Evolutionary conservation across 495 filamentous ascomycete genomes (phyloP).

Genomic region (Aspergillus taichungensis): DNA sequence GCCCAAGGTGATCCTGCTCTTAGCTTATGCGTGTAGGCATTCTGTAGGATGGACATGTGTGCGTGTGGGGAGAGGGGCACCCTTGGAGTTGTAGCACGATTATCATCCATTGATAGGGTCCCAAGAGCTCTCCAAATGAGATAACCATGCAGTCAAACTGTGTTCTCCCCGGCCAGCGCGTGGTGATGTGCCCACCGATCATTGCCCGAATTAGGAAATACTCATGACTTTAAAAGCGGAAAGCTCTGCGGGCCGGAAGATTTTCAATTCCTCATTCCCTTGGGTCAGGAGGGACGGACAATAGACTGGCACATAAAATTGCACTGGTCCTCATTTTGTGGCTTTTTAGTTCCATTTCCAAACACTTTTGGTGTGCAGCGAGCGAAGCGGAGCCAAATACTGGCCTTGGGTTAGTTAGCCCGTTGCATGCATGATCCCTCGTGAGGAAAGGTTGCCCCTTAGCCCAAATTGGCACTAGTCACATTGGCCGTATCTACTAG

Average conservation of each 20-base stretch:
- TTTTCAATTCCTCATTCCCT: conserved; percentile 1
- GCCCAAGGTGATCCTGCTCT: too few species aligned
- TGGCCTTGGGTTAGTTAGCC: too few species aligned
- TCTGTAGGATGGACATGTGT: not conserved
- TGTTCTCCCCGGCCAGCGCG: conserved; percentile 8
- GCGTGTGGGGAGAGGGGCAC: too few species aligned
- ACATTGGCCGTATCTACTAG: too few species aligned
- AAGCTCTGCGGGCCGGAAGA: conserved; percentile 9
- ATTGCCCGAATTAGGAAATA: conserved; percentile 15
- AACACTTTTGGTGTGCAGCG: too few species aligned
- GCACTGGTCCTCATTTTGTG: not conserved
- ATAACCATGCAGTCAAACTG: too few species aligned
- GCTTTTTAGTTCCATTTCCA: not conserved
- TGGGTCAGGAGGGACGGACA: conserved; percentile 1
- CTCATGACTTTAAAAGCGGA: conserved; percentile 8
- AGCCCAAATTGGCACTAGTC: too few species aligned
- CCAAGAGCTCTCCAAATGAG: too few species aligned
- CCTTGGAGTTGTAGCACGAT: not conserved
- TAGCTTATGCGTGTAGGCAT: not conserved
- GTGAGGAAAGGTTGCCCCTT: too few species aligned
- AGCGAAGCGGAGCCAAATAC: too few species aligned
- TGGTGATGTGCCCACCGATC: conserved; percentile 13
- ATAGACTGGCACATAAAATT: conserved; percentile 7
- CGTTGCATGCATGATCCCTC: too few species aligned
- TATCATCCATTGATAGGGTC: too few species aligned